phyloP scores from a whole-genome alignment of 2,329 filamentous ascomycete genomes.

The Cladophialophora exuberans region DNA sequence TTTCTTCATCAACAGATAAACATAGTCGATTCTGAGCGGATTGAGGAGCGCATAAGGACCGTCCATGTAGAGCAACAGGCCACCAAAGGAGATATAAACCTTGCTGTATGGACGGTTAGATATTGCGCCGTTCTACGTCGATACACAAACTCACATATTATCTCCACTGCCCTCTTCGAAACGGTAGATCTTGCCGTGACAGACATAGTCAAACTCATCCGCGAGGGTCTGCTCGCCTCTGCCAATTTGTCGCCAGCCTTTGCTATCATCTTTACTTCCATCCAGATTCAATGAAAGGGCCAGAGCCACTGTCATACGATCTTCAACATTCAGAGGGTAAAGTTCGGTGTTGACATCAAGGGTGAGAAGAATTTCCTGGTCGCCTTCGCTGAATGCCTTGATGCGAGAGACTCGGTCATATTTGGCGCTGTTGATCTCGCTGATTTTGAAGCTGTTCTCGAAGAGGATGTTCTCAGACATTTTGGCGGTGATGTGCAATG shows the following conservation, averaged over 20 bases:
- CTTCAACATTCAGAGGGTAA: conserved; percentile 74
- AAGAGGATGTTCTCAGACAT: conserved; percentile 90
- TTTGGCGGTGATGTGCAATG: conserved; percentile 42
- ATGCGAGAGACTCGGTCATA: conserved; percentile 95
- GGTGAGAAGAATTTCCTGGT: conserved; percentile 74
- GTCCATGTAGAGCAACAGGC: conserved; percentile 84
- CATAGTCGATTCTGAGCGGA: conserved; percentile 85
- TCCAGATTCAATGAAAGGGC: conserved; percentile 86
- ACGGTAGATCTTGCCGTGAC: conserved; percentile 56
- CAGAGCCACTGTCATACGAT: conserved; percentile 78
- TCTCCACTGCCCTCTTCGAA: conserved; percentile 68
- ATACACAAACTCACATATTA: conserved; percentile 70
- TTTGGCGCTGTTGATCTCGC: conserved; percentile 76
- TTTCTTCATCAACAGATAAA: conserved; percentile 95
- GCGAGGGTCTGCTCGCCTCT: conserved; percentile 61
- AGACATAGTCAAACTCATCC: conserved; percentile 56
- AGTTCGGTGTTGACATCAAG: conserved; percentile 96
- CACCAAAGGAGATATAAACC: conserved; percentile 91
- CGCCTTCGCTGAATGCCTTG: conserved; percentile 57
- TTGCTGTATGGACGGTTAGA: conserved; percentile 64
- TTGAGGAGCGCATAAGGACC: conserved; percentile 96
- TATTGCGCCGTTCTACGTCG: conserved; percentile 2
- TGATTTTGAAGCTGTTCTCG: conserved; percentile 88
- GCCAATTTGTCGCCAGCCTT: conserved; percentile 76
- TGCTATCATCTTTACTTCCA: conserved; percentile 72